phyloP scores from a whole-genome alignment of 2,329 filamentous ascomycete genomes.

The Verticillium albo-atrum region DNA sequence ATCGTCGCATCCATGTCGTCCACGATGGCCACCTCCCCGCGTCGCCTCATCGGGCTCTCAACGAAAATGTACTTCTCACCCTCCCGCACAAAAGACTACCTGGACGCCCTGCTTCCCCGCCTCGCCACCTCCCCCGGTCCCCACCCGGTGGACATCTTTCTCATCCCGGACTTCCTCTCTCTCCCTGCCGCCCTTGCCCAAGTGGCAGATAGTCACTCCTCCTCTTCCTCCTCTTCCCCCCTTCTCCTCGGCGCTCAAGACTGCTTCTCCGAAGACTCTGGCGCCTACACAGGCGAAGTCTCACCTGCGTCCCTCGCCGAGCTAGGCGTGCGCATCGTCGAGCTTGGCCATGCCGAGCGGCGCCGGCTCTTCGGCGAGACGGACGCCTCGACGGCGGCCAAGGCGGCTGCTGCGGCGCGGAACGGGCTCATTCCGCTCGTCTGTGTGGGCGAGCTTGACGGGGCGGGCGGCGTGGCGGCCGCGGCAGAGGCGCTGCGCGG shows the following conservation, averaged over 20 bases:
- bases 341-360: conserved; percentile 78
- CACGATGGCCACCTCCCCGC: conserved; percentile 2
- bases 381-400: conserved; percentile 62
- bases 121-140: conserved; percentile 31
- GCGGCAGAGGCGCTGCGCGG: conserved; percentile 62
- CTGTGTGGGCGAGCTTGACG: conserved; percentile 69
- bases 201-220: too few species aligned
- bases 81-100: conserved; percentile 54
- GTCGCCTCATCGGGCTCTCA: conserved; percentile 65
- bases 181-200: conserved; percentile 49
- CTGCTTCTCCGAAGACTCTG: conserved; percentile 63
- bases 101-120: conserved; percentile 41
- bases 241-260: conserved; percentile 73
- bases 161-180: conserved; percentile 74
- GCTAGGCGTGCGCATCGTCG: conserved; percentile 67
- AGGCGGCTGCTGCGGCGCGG: conserved; percentile 62
- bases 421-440: conserved; percentile 74
- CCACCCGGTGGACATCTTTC: conserved; percentile 58
- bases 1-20: neutral
- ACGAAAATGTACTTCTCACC: conserved; percentile 80
- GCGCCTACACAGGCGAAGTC: conserved; percentile 75
- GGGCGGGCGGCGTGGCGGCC: conserved; percentile 39
- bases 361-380: conserved; percentile 69
- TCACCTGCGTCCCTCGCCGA: conserved; percentile 64
- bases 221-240: conserved; percentile 29